Evolutionary conservation across 768 basidiomycete genomes (phyloP), one percentile per base, ranked within the genome.

Genomic region (Collybia sp.): DNA sequence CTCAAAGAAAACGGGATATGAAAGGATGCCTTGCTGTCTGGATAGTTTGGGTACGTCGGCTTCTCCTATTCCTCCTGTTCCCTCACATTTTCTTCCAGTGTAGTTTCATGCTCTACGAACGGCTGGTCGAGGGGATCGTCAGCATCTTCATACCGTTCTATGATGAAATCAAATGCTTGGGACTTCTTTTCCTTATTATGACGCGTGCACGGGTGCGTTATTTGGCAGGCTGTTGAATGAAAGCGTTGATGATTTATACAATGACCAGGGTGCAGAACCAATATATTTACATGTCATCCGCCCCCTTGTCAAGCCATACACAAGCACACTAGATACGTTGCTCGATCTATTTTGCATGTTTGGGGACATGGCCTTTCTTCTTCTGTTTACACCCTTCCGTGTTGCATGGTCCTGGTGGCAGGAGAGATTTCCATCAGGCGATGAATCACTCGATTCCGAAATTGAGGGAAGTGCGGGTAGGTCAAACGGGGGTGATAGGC

Each of bases 1-100:
- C 82, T 18, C 83, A 85, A 61, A 73, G 90, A 56, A 93, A 93
- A 62, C 77, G 90, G 49, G 80, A 83, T 57, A 85, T 93, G 76
- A 93, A 93, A 62, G 88, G 89, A 15, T 83, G 81, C 58, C 68
- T 93, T 40, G 80, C 87, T 32, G 78, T 92, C 12, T 93, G 91
- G 91, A 72, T 88, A 36, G 81, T 93, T 51, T 93, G 88, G 86
- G 90, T 88, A 67, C 66, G 70, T 63, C 43, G 10, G 17, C 33
- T 41, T 44, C 47, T 40, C 40, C 36, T 16, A 18, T 30, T 15
- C 35, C 46, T 32, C 33, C 15, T 47, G 40, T 19, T 35, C 40
- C 49, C 44, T 50, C 57, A 45, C 30, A 20, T n/a, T 33, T n/a
- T 15, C 32, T 48, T 51, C 20, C 38, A 90, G 87, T 81, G 77